Evolutionary conservation across 208 protist species (phyloP).

Genomic region (Borovskyia barvae): DNA sequence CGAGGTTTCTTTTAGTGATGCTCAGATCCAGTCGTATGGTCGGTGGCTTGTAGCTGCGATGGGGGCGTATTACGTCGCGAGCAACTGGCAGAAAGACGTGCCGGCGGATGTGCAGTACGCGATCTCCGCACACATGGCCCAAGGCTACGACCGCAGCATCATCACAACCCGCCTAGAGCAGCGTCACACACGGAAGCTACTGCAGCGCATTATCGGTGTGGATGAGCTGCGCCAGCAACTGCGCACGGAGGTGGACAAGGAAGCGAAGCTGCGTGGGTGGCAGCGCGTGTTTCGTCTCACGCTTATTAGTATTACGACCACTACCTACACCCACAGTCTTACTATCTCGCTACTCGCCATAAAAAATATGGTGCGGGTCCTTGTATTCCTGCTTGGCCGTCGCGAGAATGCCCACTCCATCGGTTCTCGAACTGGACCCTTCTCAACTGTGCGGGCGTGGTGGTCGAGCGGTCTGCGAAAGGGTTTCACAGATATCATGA

Average conservation of each 20-base stretch:
- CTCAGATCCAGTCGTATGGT: conserved; percentile 33
- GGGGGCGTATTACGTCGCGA: conserved; percentile 40
- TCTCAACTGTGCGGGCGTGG: conserved; percentile 55
- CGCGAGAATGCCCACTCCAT: conserved; percentile 34
- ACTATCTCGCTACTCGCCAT: conserved; percentile 55
- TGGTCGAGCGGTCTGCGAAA: conserved; percentile 52
- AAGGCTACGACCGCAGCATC: conserved; percentile 74
- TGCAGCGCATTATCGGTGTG: conserved; percentile 39
- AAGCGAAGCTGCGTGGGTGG: conserved; percentile 45
- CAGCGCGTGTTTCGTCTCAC: conserved; percentile 40
- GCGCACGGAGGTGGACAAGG: conserved; percentile 32
- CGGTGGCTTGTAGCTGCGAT: conserved; percentile 35
- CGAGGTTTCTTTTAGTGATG: conserved; percentile 20
- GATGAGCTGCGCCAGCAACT: conserved; percentile 50
- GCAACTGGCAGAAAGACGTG: conserved; percentile 23
- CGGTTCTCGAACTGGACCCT: conserved; percentile 14
- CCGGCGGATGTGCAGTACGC: conserved; percentile 54
- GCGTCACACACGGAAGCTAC: conserved; percentile 39
- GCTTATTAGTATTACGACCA: conserved; percentile 52
- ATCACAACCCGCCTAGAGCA: conserved; percentile 57
- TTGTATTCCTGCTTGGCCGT: conserved; percentile 62
- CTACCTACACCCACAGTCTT: conserved; percentile 67
- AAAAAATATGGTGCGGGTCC: conserved; percentile 68
- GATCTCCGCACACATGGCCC: conserved; percentile 63
- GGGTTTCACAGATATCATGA: conserved; percentile 52